These are phyloP conservation scores for Leishmania tarentolae DNA, from an alignment of 208 protist genomes.

Conservation along the genomic window DNA sequence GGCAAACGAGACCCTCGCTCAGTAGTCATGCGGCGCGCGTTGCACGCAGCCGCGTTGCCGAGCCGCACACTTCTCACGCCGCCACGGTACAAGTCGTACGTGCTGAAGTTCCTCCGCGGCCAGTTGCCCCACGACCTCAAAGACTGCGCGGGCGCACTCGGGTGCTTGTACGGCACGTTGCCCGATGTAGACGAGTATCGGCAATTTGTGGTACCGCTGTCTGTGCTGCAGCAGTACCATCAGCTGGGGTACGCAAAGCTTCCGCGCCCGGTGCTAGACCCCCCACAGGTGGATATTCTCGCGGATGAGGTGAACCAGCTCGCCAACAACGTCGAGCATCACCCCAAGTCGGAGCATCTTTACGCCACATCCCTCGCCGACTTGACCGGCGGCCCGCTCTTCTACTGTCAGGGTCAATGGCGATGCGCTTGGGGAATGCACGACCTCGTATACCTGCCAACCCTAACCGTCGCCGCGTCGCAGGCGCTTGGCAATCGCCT, in stretches of 20 bases:
- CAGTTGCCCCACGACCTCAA: conserved; percentile 82
- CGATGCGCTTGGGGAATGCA: conserved; percentile 83
- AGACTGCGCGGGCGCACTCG: conserved; percentile 78
- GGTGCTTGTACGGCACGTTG: conserved; percentile 81
- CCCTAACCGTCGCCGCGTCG: conserved; percentile 77
- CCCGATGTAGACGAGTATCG: conserved; percentile 87
- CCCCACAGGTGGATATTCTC: conserved; percentile 78
- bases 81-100: conserved; percentile 66
- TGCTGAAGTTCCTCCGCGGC: conserved; percentile 79
- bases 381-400: conserved; percentile 75
- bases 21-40: conserved; percentile 4
- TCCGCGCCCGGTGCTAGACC: conserved; percentile 58
- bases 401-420: conserved; percentile 89
- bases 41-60: conserved; percentile 2
- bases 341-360: conserved; percentile 77
- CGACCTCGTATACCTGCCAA: conserved; percentile 83
- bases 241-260: conserved; percentile 84
- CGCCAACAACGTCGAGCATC: conserved; percentile 85
- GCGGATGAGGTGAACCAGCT: conserved; percentile 82
- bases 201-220: conserved; percentile 72
- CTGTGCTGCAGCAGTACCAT: conserved; percentile 69
- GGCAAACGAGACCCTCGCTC: not conserved
- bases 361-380: conserved; percentile 84
- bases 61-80: conserved; percentile 3
- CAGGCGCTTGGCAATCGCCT: conserved; percentile 79